A percentile compares a stretch with the other conserved stretches of the same genome.
These are phyloP conservation scores for Colletotrichum sp. DNA, from an alignment of 2,329 filamentous ascomycete genomes.

Conservation along the genomic window DNA sequence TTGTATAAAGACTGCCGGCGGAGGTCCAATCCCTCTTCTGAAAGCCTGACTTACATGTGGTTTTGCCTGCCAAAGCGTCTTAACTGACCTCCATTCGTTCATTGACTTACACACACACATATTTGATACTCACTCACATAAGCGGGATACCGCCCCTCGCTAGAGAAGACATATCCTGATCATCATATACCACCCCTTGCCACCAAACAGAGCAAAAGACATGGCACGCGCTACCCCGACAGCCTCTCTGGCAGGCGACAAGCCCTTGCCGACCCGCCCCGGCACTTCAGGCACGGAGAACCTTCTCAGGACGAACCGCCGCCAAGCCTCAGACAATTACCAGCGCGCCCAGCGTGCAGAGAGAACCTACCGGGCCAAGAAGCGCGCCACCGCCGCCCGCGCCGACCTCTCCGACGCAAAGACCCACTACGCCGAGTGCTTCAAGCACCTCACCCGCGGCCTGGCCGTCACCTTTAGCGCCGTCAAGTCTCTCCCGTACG, in stretches of 20 bases:
- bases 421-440: conserved; percentile 41
- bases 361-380: conserved; percentile 43
- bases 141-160: background rate
- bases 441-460: conserved; percentile 39
- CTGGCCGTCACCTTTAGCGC: conserved; percentile 35
- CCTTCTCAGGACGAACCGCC: conserved; percentile 42
- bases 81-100: conserved; percentile 8
- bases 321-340: conserved; percentile 40
- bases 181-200: background rate
- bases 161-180: background rate
- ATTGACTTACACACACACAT: background rate
- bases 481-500: conserved; percentile 36
- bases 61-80: conserved; percentile 12
- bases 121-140: background rate
- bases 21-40: background rate
- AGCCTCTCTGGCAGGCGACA: conserved; percentile 7
- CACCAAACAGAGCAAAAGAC: background rate
- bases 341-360: conserved; percentile 44
- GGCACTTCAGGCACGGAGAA: conserved; percentile 49
- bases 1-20: conserved; percentile 3
- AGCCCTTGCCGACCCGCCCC: conserved; percentile 37
- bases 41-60: background rate
- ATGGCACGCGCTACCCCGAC: conserved; percentile 21
- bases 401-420: conserved; percentile 41
- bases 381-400: conserved; percentile 44